Conservation (phyloP, 2,329 filamentous ascomycete species). For the Penicillium sp. region DNA sequence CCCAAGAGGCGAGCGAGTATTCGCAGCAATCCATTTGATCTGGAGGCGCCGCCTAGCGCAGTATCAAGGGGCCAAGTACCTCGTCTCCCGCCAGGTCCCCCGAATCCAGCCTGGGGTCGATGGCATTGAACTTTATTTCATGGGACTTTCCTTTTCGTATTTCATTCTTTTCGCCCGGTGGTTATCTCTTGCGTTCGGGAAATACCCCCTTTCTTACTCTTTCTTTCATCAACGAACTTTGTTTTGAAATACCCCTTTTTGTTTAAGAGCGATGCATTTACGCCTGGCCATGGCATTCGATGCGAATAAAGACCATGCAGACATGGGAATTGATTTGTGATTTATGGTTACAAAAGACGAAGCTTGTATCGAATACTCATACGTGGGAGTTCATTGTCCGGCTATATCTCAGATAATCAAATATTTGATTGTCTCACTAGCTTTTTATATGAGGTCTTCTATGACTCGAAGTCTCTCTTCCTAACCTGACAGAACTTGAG, state of each 20-base stretch:
- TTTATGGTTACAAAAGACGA: no score
- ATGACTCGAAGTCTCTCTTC: no score
- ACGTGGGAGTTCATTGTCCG: no score
- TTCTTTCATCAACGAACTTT: background rate
- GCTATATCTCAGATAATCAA: no score
- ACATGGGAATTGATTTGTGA: no score
- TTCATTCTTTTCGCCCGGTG: background rate
- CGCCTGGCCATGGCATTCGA: background rate
- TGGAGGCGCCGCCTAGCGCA: conserved; percentile 42
- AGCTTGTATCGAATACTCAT: no score
- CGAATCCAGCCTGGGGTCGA: background rate
- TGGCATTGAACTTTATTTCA: background rate
- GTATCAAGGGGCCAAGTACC: conserved; percentile 1
- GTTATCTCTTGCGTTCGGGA: conserved; percentile 1
- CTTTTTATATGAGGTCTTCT: no score
- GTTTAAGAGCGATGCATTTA: background rate
- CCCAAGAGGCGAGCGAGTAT: conserved; percentile 26
- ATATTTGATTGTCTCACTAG: no score
- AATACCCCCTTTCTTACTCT: conserved; percentile 10
- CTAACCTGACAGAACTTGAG: no score
- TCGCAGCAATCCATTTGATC: conserved; percentile 42
- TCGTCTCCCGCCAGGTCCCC: background rate
- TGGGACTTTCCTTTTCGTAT: background rate
- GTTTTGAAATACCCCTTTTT: background rate
- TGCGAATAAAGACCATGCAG: no score